Base-by-base conservation (phyloP, 202 grass and related monocot genomes). In the Bolboschoenoplectus hybrid region DNA sequence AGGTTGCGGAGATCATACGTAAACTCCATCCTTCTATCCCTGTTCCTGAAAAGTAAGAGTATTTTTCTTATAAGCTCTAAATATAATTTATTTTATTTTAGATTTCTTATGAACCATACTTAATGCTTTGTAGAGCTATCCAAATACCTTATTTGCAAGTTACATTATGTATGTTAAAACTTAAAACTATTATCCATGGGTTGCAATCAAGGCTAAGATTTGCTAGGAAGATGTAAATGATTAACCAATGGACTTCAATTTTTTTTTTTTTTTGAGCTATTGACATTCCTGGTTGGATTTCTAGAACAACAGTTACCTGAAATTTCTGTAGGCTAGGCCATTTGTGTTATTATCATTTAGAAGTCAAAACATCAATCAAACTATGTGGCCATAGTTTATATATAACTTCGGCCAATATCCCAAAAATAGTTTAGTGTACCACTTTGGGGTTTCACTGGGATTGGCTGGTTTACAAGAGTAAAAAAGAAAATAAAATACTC, bases 41-140 rank as follows among this genome's bases (percentile, higher is more conserved):
- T 52, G 11, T 89, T 12, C 82, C 87, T 43, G 36, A 81, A 35
- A 89, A 75, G 87, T 89, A 82, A 89, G 73, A 68, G n/a, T 7
- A 69, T 12, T 51, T 50, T 74, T 61, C 26, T 16, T 19, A 56
- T 69, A 72, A 52, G 35, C 68, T 11, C 10, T 44, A 26, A 49
- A 17, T 43, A 2, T 45, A 63, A 9, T 82, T 12, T 50, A 11
- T 63, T 81, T 62, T 81, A 62, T 81, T 79, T 66, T 81, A 38
- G 13, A 20, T 78, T 56, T 56, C 6, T 6, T 61, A 81, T 81
- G 51, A 60, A 44, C 13, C 71, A 74, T 32, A 51, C 19, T 50
- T 20, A n/a, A 11, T 74, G 45, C n/a, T 32, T 32, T 74, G n/a
- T 74, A 19, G 20, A 19, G 20, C 20, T 13, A 74, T 32, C 32